Evolutionary conservation across 164 flowering plant genomes (phyloP), one percentile per base, ranked within the genome.

Genomic region (Chimonanthus praecox): DNA sequence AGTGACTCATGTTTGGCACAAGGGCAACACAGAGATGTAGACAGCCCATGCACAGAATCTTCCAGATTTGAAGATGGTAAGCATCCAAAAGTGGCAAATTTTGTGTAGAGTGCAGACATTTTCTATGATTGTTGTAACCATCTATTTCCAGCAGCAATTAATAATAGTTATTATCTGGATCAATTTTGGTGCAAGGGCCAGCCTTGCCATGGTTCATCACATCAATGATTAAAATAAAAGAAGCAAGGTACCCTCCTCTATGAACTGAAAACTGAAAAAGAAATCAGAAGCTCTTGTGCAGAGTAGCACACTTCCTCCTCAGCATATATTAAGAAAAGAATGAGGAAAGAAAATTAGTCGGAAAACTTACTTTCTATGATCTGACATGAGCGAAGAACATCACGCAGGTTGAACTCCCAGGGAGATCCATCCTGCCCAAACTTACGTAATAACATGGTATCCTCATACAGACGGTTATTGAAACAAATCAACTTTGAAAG

Each of bases 351-450:
- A 13, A 76, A 66, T 33, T 33, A 33, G 33, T 0, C 33, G 45
- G 51, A 76, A 46, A 64, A 44, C 67, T 71, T 18, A 94, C 98
- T 90, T 89, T 87, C 75, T 58, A 94, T 88, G 7, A 94, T 81
- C 81, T 96, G 82, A 72, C 99, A 96, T 20, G 98, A 92, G 67
- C 99, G 86, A 33, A 88, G 76, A n/a, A 96, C 88, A 85, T 96
- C 99, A 47, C 99, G 95, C 33, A 96, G 84, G 80, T 96, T 96
- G 75, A 96, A 96, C 76, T 96, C 99, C 99, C 99, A 96, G n/a
- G 99, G 99, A 0, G 95, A 86, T 13, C 99, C 99, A 76, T 86
- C 85, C 76, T 84, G 90, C 58, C 88, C 98, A 82, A 88, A 96
- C 75, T 88, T 92, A 47, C 74, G 84, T 79, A 78, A 21, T 66